Conservation (phyloP, 1,284 basidiomycete species). For the Ceratobasidium sp. region DNA sequence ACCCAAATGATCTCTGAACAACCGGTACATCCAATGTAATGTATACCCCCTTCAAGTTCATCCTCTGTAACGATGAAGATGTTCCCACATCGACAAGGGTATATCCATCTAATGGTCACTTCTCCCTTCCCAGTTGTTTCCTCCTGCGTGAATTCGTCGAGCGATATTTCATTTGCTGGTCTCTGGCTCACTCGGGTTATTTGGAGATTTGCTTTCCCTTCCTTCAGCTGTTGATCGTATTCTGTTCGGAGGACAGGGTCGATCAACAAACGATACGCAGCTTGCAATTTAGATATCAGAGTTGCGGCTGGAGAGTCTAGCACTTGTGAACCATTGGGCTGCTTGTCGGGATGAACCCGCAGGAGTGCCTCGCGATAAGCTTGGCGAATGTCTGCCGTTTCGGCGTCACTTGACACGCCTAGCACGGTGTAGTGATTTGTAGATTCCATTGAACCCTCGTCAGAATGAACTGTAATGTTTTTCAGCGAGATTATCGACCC, state of each 20-base stretch:
- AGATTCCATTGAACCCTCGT: background rate
- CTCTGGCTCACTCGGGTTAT: constrained; percentile 47
- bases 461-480: background rate
- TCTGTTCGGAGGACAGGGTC: constrained; percentile 54
- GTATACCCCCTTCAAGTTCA: constrained; percentile 68
- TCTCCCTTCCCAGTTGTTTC: constrained; percentile 44
- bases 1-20: constrained; percentile 82
- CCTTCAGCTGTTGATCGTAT: constrained; percentile 54
- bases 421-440: constrained; percentile 45
- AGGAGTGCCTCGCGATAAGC: constrained; percentile 74
- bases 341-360: constrained; percentile 72
- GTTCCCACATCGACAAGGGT: constrained; percentile 74
- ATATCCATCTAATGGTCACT: constrained; percentile 54
- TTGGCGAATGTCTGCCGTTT: constrained; percentile 61
- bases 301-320: constrained; percentile 41
- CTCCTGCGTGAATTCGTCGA: constrained; percentile 67
- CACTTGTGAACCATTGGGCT: constrained; percentile 34
- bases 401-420: constrained; percentile 47
- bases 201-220: constrained; percentile 49
- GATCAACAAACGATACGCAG: constrained; percentile 52
- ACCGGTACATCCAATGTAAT: constrained; percentile 69
- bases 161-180: constrained; percentile 75
- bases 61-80: constrained; percentile 60
- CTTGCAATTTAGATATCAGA: constrained; percentile 63
- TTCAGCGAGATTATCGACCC: background rate